Evolutionary conservation across 83 land plant genomes (phyloP).

Genomic region (Picea abies): DNA sequence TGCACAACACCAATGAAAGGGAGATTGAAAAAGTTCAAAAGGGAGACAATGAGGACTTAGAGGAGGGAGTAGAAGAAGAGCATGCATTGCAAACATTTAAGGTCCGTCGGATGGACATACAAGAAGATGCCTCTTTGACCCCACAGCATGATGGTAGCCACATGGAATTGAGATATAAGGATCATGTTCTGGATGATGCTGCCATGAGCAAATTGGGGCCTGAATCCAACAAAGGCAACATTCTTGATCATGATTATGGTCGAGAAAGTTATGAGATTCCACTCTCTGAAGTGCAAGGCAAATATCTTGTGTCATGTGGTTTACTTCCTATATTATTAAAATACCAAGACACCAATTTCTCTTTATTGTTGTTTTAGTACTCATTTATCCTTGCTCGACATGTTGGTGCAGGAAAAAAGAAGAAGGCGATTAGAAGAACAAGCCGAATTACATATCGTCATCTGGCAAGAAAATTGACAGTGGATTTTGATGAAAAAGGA

Average conservation of each 20-base stretch:
- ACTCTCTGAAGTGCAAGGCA: conserved; percentile 11
- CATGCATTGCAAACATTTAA: conserved; percentile 16
- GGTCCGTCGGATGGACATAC: conserved; percentile 20
- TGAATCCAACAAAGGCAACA: conserved; percentile 20
- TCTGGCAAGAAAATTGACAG: conserved; percentile 20
- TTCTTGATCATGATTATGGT: conserved; percentile 8
- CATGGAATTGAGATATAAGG: conserved; percentile 17
- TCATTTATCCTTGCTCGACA: neutral
- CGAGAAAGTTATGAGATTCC: conserved; percentile 10
- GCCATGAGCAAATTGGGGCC: conserved; percentile 17
- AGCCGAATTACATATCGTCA: conserved; percentile 14
- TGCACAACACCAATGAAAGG: conserved; percentile 16
- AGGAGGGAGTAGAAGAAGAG: conserved; percentile 21
- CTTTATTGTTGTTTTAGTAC: neutral
- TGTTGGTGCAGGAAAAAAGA: conserved; percentile 2
- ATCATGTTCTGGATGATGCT: conserved; percentile 18
- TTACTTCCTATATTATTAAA: neutral
- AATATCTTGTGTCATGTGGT: neutral
- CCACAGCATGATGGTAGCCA: conserved; percentile 14
- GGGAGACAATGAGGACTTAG: conserved; percentile 16
- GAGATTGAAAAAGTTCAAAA: conserved; percentile 19
- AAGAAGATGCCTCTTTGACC: conserved; percentile 23
- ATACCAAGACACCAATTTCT: neutral
- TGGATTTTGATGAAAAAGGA: conserved; percentile 34
- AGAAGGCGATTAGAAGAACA: conserved; percentile 14